Conservation (phyloP, 2,329 filamentous ascomycete genomes). For the Aspergillus costaricaensis region DNA sequence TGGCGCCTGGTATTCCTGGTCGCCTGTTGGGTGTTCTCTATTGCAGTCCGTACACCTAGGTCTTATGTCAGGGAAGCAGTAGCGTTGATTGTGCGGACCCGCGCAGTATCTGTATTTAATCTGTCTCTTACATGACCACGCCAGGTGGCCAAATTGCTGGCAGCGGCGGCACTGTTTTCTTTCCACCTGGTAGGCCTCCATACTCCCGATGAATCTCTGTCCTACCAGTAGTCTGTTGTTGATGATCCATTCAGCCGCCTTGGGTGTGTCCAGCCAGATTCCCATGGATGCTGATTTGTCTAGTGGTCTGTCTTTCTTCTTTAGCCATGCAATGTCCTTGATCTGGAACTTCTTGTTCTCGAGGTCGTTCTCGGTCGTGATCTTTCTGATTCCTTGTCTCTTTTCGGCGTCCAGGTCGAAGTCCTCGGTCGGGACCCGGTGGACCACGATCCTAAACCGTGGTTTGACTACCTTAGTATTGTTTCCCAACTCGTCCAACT, state of each 20-base stretch:
- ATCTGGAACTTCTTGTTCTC: conserved; percentile 19
- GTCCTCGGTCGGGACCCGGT: no score
- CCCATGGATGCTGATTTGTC: conserved; percentile 24
- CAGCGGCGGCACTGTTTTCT: conserved; percentile 25
- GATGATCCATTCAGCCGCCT: conserved; percentile 26
- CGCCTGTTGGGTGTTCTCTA: conserved; percentile 22
- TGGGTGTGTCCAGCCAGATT: conserved; percentile 28
- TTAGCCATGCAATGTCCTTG: conserved; percentile 29
- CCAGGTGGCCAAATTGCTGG: conserved; percentile 26
- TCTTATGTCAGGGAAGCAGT: conserved; percentile 22
- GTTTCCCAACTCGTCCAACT: no score
- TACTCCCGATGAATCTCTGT: conserved; percentile 24
- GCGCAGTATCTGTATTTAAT: conserved; percentile 25
- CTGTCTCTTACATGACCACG: conserved; percentile 28
- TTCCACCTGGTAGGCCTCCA: conserved; percentile 22
- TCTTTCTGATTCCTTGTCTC: no score
- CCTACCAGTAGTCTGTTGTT: conserved; percentile 23
- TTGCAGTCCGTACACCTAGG: conserved; percentile 23
- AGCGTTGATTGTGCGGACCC: conserved; percentile 20
- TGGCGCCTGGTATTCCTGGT: conserved; percentile 14
- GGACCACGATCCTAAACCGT: no score
- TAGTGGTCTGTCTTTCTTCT: conserved; percentile 26
- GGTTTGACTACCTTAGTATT: no score
- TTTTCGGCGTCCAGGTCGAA: no score
- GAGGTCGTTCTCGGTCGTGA: no score